phyloP scores from a whole-genome alignment of 108 stramenopile genomes.

The Nitzschia putrida region DNA sequence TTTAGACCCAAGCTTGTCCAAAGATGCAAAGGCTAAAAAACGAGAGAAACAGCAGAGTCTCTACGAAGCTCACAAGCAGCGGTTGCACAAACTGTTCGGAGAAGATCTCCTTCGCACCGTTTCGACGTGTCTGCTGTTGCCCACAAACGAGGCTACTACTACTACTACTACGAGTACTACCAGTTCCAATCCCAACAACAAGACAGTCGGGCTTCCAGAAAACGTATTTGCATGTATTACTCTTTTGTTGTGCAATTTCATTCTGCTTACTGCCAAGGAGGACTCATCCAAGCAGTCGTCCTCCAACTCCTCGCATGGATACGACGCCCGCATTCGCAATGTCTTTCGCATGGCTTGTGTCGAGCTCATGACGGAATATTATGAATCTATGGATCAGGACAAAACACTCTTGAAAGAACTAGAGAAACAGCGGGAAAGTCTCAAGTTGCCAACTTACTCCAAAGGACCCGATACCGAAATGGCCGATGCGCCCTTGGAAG shows the following conservation, averaged over 20 bases:
- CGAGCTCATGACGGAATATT: constrained; percentile 31
- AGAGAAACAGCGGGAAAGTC: not conserved
- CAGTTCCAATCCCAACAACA: not conserved
- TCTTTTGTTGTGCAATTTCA: constrained; percentile 15
- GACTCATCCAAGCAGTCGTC: not conserved
- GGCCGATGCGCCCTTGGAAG: not conserved
- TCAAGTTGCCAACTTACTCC: not conserved
- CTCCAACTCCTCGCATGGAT: constrained; percentile 1
- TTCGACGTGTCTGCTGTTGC: constrained; percentile 6
- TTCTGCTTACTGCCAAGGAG: not conserved
- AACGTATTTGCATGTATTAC: not conserved
- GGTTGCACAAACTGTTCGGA: not conserved
- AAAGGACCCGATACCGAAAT: not conserved
- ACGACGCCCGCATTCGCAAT: constrained; percentile 59
- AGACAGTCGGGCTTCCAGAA: not conserved
- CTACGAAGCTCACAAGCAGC: constrained; percentile 2
- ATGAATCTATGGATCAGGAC: constrained; percentile 31
- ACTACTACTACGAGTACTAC: not conserved
- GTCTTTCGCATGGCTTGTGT: constrained; percentile 57
- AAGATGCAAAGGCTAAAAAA: constrained; percentile 9
- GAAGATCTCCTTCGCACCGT: not conserved
- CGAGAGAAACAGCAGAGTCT: constrained; percentile 1
- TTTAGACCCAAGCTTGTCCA: constrained; percentile 6
- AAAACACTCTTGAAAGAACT: not conserved
- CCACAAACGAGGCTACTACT: too few species aligned